These are phyloP conservation scores for Talaromyces sp. DNA, from an alignment of 2,329 filamentous ascomycete species.

Conservation along the genomic window DNA sequence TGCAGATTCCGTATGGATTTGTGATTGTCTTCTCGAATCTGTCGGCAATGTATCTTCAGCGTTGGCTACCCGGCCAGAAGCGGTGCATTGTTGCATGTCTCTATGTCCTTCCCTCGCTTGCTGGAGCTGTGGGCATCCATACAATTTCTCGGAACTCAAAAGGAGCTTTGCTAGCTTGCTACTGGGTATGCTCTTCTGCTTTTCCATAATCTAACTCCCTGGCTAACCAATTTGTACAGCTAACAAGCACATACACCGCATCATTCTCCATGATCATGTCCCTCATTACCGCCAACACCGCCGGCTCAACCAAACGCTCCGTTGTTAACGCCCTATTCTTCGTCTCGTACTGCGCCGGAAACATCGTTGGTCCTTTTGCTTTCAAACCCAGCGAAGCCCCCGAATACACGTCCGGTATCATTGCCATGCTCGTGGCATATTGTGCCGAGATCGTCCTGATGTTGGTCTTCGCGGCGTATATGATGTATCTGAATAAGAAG, in stretches of 20 bases:
- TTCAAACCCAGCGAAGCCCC: conserved; percentile 18
- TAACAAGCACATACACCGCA: not conserved
- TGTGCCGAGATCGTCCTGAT: conserved; percentile 16
- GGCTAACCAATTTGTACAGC: not conserved
- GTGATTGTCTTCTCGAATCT: not conserved
- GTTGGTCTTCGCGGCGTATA: not conserved
- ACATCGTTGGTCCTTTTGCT: conserved; percentile 16
- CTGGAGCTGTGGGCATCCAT: conserved; percentile 20
- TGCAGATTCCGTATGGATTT: not conserved
- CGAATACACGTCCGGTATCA: conserved; percentile 19
- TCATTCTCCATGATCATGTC: not conserved
- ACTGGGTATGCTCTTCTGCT: not conserved
- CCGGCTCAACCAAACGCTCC: not conserved
- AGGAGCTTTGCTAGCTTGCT: not conserved
- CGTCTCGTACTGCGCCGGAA: conserved; percentile 13
- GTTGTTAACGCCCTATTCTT: not conserved
- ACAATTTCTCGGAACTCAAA: conserved; percentile 14
- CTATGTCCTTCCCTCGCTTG: conserved; percentile 18
- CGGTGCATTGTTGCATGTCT: conserved; percentile 17
- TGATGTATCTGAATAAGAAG: not conserved
- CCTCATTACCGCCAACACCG: not conserved
- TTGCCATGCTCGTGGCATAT: conserved; percentile 19
- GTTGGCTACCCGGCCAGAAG: conserved; percentile 20
- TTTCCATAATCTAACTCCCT: not conserved
- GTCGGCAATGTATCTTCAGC: conserved; percentile 21